Base-by-base conservation (phyloP, 306 rosid genomes). In the Vigna hirtella region DNA sequence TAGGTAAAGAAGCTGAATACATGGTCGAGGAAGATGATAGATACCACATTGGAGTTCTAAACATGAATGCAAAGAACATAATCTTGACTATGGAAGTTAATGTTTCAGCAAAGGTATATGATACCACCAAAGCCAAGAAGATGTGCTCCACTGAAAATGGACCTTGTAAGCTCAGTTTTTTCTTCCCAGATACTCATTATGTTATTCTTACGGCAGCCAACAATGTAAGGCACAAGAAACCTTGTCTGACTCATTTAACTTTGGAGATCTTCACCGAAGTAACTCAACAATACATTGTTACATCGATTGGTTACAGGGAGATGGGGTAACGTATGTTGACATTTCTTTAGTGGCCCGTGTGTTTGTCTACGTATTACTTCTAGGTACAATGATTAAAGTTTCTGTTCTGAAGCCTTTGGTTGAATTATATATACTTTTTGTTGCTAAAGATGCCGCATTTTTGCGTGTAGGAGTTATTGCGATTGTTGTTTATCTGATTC, bases 81-180 rank as follows among this genome's bases (percentile, higher is more conserved):
- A 84, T 89, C 49, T 34, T 81, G 73, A 84, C 45, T 36, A 9
- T 89, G 83, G 70, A 63, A 40, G 36, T 86, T 36, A 84, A 84
- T 68, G 84, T 89, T 73, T 89, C 90, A 1, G 88, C 96, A n/a
- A 89, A 70, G 73, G 86, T 88, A 52, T 87, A 93, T 73, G 93
- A 93, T 70, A 77, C 83, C 81, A 69, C 85, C 22, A 85, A 87
- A 76, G 93, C 94, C 77, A 85, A 84, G 45, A 81, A 84, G 2
- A 77, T 66, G 66, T 93, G 94, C 74, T 85, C 94, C 30, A 77
- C 86, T 61, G 32, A 56, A 51, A 83, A 82, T 4, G 94, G 88
- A 15, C 85, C 77, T 0, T 91, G 98, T 73, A 85, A 56, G 70
- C 89, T 91, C 71, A 77, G 58, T 42, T 75, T 84, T 59, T 53